Conservation (phyloP, 2,329 filamentous ascomycete species). For the Penicillium sp. region DNA sequence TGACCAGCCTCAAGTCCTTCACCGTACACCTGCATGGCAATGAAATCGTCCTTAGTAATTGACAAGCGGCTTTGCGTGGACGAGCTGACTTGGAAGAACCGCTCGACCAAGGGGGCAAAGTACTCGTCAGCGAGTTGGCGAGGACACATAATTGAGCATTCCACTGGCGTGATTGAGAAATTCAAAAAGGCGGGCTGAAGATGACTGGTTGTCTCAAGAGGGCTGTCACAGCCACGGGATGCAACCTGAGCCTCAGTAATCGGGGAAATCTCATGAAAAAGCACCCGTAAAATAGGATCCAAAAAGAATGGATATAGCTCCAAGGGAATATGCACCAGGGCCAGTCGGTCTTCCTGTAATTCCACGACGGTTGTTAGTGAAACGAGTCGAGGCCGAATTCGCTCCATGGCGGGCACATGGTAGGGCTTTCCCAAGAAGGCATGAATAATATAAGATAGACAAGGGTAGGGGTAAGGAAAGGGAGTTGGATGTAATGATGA, state of each 20-base stretch:
- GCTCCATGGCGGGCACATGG: conserved; percentile 5
- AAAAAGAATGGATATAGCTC: conserved; percentile 77
- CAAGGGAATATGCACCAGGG: conserved; percentile 87
- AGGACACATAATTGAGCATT: conserved; percentile 91
- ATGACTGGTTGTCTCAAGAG: conserved; percentile 44
- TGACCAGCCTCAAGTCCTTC: conserved; percentile 90
- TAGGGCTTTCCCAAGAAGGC: not conserved
- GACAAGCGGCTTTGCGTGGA: conserved; percentile 60
- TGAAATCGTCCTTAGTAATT: conserved; percentile 82
- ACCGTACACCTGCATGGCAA: conserved; percentile 87
- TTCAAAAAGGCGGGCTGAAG: conserved; percentile 82
- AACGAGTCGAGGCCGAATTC: conserved; percentile 14
- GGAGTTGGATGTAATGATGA: not conserved
- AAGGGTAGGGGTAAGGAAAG: not conserved
- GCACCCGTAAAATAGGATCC: conserved; percentile 82
- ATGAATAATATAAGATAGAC: not conserved
- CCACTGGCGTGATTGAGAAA: conserved; percentile 87
- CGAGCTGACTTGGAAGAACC: conserved; percentile 56
- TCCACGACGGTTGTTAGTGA: conserved; percentile 25
- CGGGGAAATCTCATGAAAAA: conserved; percentile 66
- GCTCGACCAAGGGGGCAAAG: conserved; percentile 72
- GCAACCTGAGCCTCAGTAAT: conserved; percentile 47
- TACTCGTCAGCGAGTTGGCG: conserved; percentile 73
- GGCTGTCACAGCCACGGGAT: conserved; percentile 36
- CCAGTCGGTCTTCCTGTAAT: conserved; percentile 78